These are phyloP conservation scores for Chionographis japonica DNA, from an alignment of 106 monocot genomes.

Conservation along the genomic window DNA sequence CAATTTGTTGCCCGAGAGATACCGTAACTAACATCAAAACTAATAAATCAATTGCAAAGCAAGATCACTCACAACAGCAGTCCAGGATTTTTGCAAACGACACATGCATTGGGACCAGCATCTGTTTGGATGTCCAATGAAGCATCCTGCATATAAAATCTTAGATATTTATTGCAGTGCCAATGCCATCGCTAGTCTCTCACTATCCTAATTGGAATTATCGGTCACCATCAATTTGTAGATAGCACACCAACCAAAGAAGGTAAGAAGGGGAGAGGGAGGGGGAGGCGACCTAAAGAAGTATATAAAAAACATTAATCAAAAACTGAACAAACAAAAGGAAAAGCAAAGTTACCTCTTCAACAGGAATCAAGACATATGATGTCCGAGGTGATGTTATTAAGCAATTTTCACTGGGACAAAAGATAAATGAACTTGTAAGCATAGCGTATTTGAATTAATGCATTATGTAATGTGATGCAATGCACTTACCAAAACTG, in stretches of 20 bases:
- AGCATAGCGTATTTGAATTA: not conserved
- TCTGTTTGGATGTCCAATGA: constrained; percentile 3
- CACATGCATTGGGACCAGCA: constrained; percentile 22
- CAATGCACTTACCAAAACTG: not conserved
- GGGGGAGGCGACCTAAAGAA: not conserved
- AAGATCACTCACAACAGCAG: constrained; percentile 30
- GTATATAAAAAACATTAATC: no score
- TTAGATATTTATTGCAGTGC: not conserved
- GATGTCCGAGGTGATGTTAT: not conserved
- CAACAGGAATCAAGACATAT: not conserved
- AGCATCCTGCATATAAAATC: constrained; percentile 1
- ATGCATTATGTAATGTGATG: no score
- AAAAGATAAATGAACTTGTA: not conserved
- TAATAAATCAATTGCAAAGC: not conserved
- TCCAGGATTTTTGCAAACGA: constrained; percentile 43
- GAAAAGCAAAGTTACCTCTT: constrained; percentile 4
- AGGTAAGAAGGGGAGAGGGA: not conserved
- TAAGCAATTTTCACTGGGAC: constrained; percentile 7
- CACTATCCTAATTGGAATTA: constrained; percentile 28
- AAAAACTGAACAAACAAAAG: no score
- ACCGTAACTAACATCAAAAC: not conserved
- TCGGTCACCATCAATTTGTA: constrained; percentile 14
- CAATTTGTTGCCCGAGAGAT: not conserved
- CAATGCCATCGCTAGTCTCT: constrained; percentile 1
- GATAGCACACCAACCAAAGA: not conserved